These are phyloP conservation scores for Dioscorea zingiberensis DNA, from an alignment of 106 monocot species.

Conservation along the genomic window DNA sequence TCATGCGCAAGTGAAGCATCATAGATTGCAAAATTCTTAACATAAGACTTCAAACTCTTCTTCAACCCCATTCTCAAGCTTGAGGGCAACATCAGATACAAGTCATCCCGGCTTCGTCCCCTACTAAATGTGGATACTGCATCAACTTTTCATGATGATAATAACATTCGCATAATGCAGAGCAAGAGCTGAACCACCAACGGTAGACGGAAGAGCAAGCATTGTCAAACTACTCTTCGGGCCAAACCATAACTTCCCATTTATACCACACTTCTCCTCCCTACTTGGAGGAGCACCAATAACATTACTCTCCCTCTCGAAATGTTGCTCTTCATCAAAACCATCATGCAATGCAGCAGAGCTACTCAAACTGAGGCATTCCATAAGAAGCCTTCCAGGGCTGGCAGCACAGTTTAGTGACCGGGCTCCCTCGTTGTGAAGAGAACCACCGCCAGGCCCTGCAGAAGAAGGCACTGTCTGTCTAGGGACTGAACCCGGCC, in stretches of 20 bases:
- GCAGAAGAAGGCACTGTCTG: slow-evolving; percentile 8
- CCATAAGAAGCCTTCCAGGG: slow-evolving; percentile 60
- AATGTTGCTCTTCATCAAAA: slow-evolving; percentile 10
- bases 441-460: too few relatives aligned
- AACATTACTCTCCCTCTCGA: slow-evolving; percentile 24
- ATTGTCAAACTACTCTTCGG: slow-evolving; percentile 47
- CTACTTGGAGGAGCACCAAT: too few relatives aligned
- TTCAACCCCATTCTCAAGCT: slow-evolving; percentile 47
- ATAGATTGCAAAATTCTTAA: slow-evolving; percentile 75
- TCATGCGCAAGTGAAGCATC: slow-evolving; percentile 91
- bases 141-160: slow-evolving; percentile 93
- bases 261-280: slow-evolving; percentile 7
- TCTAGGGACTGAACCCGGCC: not conserved
- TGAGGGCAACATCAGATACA: slow-evolving; percentile 86
- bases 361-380: slow-evolving; percentile 66
- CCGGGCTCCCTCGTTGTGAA: too few relatives aligned
- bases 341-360: slow-evolving; percentile 23
- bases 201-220: slow-evolving; percentile 56
- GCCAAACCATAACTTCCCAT: slow-evolving; percentile 20
- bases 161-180: slow-evolving; percentile 85
- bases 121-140: slow-evolving; percentile 68
- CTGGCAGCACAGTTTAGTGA: slow-evolving; percentile 45
- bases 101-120: slow-evolving; percentile 91
- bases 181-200: slow-evolving; percentile 78
- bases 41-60: slow-evolving; percentile 59